Evolutionary conservation across 1,284 basidiomycete species (phyloP), one percentile per base, ranked within the genome.

Genomic region (Ceratobasidium sp.): DNA sequence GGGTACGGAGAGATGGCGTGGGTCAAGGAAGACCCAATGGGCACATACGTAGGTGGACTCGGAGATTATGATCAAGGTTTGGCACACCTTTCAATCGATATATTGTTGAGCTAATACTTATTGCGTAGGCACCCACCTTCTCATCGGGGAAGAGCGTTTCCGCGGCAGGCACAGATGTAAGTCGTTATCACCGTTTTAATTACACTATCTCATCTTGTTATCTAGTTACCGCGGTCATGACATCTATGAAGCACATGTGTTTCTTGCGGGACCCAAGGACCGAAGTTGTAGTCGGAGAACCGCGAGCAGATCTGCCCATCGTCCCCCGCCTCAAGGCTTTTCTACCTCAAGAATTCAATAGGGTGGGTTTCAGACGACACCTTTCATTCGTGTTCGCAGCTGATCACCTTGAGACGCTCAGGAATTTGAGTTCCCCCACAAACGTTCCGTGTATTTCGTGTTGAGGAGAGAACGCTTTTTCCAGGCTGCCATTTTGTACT

Each of bases 1-100:
- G 86, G 86, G 1, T 88, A 88, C 71, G 76, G 79, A 16, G 87
- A 88, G 77, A 72, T 86, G 28, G 82, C 83, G 16, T 88, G 85
- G 80, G 79, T 83, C 64, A 88, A 85, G 80, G 84, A 84, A 72
- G 77, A 80, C 62, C 75, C 76, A 50, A 76, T 77, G 55, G 75
- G 74, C 10, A 75, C 74, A 8, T 28, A 52, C 21, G 43, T 46
- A n/a, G 52, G 58, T 23, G 36, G 61, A 32, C 70, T 32, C 83
- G 81, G 85, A 85, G 83, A 85, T 23, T 87, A 85, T 79, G 87
- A 88, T 71, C 80, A 85, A 45, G 85, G 85, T 0, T 10, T 18
- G 34, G 39, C 5, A n/a, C 16, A 23, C 57, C 23, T 41, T 21
- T 43, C 8, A 41, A 41, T 23, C 41, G 9, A 39, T 16, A 23